These are phyloP conservation scores for Cantharellus cinnabarinus DNA, from an alignment of 768 basidiomycete genomes.

Conservation along the genomic window DNA sequence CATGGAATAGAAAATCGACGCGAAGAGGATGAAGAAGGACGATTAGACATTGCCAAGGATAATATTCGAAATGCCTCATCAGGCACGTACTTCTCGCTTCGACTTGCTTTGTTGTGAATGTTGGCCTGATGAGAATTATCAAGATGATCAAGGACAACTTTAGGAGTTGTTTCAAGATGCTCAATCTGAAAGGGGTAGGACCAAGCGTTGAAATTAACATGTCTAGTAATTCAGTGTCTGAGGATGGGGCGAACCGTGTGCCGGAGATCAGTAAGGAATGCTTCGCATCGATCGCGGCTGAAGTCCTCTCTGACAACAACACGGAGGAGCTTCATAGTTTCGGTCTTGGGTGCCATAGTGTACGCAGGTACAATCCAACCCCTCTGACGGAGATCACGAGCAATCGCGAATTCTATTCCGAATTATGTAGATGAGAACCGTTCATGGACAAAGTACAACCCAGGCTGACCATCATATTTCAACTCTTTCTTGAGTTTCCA, in stretches of 20 bases:
- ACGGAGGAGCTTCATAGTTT: constrained; percentile 15
- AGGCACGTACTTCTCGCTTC: not conserved
- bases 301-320: constrained; percentile 17
- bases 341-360: constrained; percentile 8
- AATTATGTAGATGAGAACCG: not conserved
- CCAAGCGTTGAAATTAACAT: not conserved
- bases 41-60: constrained; percentile 1
- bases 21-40: constrained; percentile 3
- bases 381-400: constrained; percentile 10
- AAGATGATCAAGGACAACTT: constrained; percentile 12
- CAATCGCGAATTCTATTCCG: constrained; percentile 16
- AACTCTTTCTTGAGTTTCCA: constrained; percentile 12
- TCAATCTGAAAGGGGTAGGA: constrained; percentile 5
- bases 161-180: constrained; percentile 13
- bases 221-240: not conserved
- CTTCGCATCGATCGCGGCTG: constrained; percentile 12
- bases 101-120: not conserved
- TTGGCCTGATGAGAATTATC: not conserved
- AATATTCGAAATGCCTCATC: not conserved
- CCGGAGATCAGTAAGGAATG: constrained; percentile 14
- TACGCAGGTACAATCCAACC: constrained; percentile 11
- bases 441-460: not conserved
- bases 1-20: constrained; percentile 2
- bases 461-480: constrained; percentile 10
- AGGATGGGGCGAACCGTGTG: constrained; percentile 1